Conservation (phyloP, 768 basidiomycete genomes). For the Trametes elegans region DNA sequence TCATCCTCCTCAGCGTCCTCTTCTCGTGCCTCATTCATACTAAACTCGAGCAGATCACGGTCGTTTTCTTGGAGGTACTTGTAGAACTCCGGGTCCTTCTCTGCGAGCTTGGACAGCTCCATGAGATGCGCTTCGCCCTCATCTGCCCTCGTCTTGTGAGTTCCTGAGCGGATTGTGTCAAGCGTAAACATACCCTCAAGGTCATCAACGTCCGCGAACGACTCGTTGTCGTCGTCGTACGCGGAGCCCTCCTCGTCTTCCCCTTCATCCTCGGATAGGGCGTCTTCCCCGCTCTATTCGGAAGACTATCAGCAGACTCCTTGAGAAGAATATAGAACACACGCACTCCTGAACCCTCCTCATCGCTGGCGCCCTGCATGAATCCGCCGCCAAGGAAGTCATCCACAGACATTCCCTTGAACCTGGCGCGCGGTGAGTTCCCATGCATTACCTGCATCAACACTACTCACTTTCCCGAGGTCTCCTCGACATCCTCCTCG, state of each 20-base stretch:
- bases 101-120: constrained; percentile 84
- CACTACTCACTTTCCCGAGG: constrained; percentile 25
- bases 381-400: constrained; percentile 72
- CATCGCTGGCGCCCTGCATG: constrained; percentile 61
- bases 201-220: constrained; percentile 78
- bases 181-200: constrained; percentile 51
- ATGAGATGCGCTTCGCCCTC: constrained; percentile 73
- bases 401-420: constrained; percentile 68
- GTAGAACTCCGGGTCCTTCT: constrained; percentile 99
- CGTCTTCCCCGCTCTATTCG: constrained; percentile 23
- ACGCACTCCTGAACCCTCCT: constrained; percentile 33
- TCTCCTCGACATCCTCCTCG: constrained; percentile 26
- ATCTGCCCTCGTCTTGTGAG: no score
- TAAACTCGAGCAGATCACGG: constrained; percentile 82
- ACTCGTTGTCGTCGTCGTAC: constrained; percentile 50
- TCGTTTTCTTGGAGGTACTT: constrained; percentile 98
- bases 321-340: background rate
- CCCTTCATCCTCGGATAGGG: constrained; percentile 40
- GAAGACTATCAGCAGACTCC: background rate
- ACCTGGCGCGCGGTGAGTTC: constrained; percentile 26
- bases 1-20: constrained; percentile 46
- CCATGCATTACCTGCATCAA: background rate
- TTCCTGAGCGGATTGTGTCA: no score
- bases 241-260: constrained; percentile 40
- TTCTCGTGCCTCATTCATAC: constrained; percentile 40